Conservation (phyloP, 345 rosid genomes). For the Eucalyptus albens region DNA sequence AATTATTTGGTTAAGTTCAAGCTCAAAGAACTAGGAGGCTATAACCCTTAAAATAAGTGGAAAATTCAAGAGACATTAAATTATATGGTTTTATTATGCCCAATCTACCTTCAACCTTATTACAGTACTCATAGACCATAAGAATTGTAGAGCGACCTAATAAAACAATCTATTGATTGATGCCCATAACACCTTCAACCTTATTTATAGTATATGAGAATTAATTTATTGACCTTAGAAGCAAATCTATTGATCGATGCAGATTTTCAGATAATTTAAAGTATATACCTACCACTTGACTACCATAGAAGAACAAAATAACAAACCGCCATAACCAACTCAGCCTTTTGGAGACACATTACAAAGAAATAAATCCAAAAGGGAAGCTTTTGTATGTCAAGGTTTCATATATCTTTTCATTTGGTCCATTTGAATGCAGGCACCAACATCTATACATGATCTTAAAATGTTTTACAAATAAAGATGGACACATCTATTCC, state of each 20-base stretch:
- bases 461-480: not conserved
- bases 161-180: not conserved
- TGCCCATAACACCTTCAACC: not conserved
- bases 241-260: not conserved
- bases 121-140: not conserved
- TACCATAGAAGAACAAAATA: not conserved
- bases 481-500: not conserved
- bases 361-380: not conserved
- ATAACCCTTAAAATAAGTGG: not conserved
- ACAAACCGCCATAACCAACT: not conserved
- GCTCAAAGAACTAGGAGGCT: not conserved
- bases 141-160: not conserved
- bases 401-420: not conserved
- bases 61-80: not conserved
- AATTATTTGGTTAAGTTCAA: not conserved
- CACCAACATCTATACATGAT: not conserved
- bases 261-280: not conserved
- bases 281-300: not conserved
- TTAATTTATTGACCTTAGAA: not conserved
- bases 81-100: not conserved
- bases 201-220: not conserved
- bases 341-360: not conserved
- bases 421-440: not conserved
- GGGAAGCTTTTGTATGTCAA: not conserved
- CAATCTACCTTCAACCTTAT: not conserved